Evolutionary conservation across 306 rosid genomes (phyloP), one percentile per base, ranked within the genome.

Genomic region (Medicago arabica): DNA sequence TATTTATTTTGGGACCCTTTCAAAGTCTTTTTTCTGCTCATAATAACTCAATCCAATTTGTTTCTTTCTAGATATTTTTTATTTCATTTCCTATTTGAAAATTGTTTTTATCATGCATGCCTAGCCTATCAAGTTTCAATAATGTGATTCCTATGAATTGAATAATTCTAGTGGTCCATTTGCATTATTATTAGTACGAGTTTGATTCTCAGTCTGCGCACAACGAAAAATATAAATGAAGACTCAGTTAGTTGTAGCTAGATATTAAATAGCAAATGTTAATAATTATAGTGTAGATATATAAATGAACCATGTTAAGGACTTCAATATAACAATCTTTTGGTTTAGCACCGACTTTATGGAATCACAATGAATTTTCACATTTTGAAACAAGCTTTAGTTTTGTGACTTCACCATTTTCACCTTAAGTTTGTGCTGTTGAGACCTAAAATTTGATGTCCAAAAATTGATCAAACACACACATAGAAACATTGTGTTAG

Each of bases 131-230:
- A 46, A 65, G 70, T 65, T 38, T 54, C 73, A 65, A 64, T 75
- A 50, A 75, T 66, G 31, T 53, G 64, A 63, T 60, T 47, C 79
- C 70, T 74, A 21, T 41, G 31, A 9, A 59, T 7, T 69, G 40
- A 46, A 55, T 3, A 16, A 10, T 6, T 41, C 77, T 51, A 78
- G 57, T 55, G 81, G 75, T 65, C 78, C 78, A 69, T 47, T 63
- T 75, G 75, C 67, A 83, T 71, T 71, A 66, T 71, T 78, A 61
- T 69, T 28, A 12, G 38, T n/a, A 53, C 63, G 69, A 53, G 41
- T 71, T 59, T 70, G 49, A 14, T 65, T 9, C 4, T 71, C 41
- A 71, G 11, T 62, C 64, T 25, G 43, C n/a, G 61, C 53, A 47
- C 16, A 31, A 44, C 55, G 5, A 69, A 21, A 69, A 36, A 44